A percentile compares a stretch with the other conserved stretches of the same genome.
These are phyloP conservation scores for Aspergillus tamarii DNA, from an alignment of 2,329 filamentous ascomycete genomes.

Conservation along the genomic window DNA sequence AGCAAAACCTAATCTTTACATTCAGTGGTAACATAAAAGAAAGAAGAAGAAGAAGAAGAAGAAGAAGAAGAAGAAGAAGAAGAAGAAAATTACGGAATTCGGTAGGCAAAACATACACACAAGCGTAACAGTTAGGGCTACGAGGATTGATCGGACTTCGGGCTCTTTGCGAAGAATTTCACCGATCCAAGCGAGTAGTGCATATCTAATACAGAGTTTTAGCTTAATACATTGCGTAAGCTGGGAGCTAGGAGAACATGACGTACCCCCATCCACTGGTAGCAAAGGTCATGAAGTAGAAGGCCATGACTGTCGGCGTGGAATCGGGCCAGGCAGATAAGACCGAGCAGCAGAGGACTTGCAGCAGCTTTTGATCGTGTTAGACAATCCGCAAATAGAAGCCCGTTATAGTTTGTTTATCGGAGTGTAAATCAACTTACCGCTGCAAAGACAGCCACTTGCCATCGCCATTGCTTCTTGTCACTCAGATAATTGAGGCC, in stretches of 20 bases:
- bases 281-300: slow-evolving; percentile 26
- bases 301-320: slow-evolving; percentile 17
- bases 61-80: too few relatives aligned
- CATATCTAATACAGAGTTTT: slow-evolving; percentile 4
- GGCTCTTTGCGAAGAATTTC: slow-evolving; percentile 22
- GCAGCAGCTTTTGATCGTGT: slow-evolving; percentile 8
- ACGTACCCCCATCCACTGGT: slow-evolving; percentile 21
- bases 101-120: slow-evolving; percentile 13
- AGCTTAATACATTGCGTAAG: background rate
- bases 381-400: background rate
- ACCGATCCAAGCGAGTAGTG: slow-evolving; percentile 23
- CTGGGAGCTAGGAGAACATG: background rate
- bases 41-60: background rate
- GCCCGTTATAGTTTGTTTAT: background rate
- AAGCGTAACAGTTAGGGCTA: slow-evolving; percentile 23
- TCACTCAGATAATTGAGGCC: slow-evolving; percentile 22
- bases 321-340: slow-evolving; percentile 16
- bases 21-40: background rate
- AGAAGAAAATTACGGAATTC: too few relatives aligned
- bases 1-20: background rate
- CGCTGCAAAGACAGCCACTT: slow-evolving; percentile 17
- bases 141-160: slow-evolving; percentile 21
- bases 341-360: slow-evolving; percentile 11
- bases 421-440: background rate
- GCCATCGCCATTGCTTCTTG: slow-evolving; percentile 25